Evolutionary conservation across 2,329 filamentous ascomycete genomes (phyloP).

Genomic region (Phyllosticta capitalensis): DNA sequence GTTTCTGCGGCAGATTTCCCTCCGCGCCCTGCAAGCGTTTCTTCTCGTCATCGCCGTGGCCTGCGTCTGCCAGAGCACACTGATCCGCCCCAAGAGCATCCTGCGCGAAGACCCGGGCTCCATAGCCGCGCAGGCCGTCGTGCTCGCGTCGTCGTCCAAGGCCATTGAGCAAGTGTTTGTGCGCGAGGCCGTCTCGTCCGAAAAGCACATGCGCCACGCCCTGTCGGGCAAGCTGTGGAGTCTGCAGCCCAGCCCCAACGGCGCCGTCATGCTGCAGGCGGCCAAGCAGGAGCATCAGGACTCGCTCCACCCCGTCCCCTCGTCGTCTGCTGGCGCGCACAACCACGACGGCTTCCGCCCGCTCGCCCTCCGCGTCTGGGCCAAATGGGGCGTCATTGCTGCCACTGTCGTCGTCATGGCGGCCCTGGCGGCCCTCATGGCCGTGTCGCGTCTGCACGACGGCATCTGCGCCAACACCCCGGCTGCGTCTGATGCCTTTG

Average conservation of each 20-base stretch:
- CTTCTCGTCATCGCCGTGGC: not conserved
- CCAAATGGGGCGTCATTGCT: not conserved
- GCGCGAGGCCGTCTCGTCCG: not conserved
- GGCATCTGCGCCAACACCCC: slow-evolving; percentile 1
- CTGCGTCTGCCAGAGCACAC: not conserved
- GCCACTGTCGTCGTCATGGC: not conserved
- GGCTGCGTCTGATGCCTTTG: not conserved
- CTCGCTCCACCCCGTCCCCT: not conserved
- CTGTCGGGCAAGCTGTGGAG: not conserved
- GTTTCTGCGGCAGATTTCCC: not conserved
- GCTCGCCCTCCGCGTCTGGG: not conserved
- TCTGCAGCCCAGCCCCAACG: not conserved
- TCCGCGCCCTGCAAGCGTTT: not conserved
- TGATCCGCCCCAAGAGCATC: not conserved
- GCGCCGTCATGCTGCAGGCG: not conserved
- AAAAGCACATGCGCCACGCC: not conserved
- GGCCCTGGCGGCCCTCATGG: not conserved
- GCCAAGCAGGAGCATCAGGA: not conserved
- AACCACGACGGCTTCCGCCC: slow-evolving; percentile 1
- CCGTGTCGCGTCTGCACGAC: not conserved
- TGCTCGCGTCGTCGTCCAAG: not conserved
- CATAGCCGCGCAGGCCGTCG: not conserved
- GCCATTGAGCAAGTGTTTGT: not conserved
- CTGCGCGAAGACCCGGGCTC: slow-evolving; percentile 4
- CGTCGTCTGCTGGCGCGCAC: not conserved